phyloP scores from a whole-genome alignment of 2,329 filamentous ascomycete species.

The Endoconidiophora laricicola region DNA sequence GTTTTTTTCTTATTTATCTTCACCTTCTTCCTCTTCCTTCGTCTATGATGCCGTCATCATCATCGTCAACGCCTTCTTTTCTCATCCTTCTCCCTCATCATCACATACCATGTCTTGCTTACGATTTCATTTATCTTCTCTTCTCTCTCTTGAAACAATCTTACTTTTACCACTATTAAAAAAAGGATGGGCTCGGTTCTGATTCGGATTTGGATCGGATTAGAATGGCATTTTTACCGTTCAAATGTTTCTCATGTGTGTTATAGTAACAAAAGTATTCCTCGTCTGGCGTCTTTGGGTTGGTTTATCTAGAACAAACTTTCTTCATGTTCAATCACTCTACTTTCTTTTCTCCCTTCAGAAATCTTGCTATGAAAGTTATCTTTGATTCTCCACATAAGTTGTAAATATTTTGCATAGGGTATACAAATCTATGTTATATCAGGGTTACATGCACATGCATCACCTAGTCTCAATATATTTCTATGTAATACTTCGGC shows the following conservation, averaged over 20 bases:
- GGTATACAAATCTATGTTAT: too few relatives aligned
- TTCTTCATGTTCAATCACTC: background rate
- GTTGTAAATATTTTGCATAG: too few relatives aligned
- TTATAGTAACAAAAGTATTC: background rate
- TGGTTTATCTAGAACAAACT: slow-evolving; percentile 8
- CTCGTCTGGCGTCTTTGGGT: slow-evolving; percentile 6
- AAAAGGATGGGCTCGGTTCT: background rate
- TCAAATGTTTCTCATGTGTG: too few relatives aligned
- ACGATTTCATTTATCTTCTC: background rate
- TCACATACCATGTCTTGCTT: background rate
- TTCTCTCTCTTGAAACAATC: background rate
- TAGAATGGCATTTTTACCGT: too few relatives aligned
- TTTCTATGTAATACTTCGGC: too few relatives aligned
- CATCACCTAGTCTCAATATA: too few relatives aligned
- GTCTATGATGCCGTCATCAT: background rate
- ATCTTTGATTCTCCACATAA: too few relatives aligned
- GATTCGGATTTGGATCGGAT: too few relatives aligned
- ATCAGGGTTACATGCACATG: too few relatives aligned
- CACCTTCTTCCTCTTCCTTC: background rate
- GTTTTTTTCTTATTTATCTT: background rate
- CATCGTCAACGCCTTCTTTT: background rate
- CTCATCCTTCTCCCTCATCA: background rate
- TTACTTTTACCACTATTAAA: background rate
- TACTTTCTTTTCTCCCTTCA: background rate
- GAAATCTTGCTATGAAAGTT: too few relatives aligned